Conservation (phyloP, 2,329 filamentous ascomycete species). For the Aspergillus aculeatinus region DNA sequence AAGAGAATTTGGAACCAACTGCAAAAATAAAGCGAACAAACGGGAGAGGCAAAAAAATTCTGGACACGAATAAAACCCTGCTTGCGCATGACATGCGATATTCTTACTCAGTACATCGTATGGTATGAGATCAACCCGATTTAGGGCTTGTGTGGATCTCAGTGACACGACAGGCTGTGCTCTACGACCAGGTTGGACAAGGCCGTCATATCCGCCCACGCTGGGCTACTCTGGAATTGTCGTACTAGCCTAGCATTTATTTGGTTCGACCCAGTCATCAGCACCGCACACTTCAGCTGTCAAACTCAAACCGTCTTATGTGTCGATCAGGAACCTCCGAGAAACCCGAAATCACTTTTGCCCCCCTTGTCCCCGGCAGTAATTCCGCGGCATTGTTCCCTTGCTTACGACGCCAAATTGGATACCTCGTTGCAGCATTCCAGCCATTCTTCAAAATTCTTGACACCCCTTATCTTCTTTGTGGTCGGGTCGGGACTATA, state of each 20-base stretch:
- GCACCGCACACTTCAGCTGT: constrained; percentile 4
- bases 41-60: not conserved
- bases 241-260: constrained; percentile 1
- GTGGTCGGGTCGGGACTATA: not conserved
- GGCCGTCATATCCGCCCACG: constrained; percentile 7
- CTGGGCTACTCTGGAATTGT: not conserved
- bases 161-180: not conserved
- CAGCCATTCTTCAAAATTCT: not conserved
- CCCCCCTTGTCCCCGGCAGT: not conserved
- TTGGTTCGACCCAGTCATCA: constrained; percentile 2
- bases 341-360: constrained; percentile 4
- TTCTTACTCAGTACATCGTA: not conserved
- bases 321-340: constrained; percentile 14
- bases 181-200: not conserved
- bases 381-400: not conserved
- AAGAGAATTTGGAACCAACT: not conserved
- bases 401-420: constrained; percentile 2
- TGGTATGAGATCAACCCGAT: not conserved
- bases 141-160: constrained; percentile 5
- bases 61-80: not conserved
- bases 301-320: constrained; percentile 1
- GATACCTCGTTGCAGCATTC: not conserved
- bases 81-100: not conserved
- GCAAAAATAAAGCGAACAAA: not conserved
- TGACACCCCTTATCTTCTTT: too few relatives aligned